These are phyloP conservation scores for Solanum sitiens DNA, from an alignment of 257 asterid species.

Conservation along the genomic window DNA sequence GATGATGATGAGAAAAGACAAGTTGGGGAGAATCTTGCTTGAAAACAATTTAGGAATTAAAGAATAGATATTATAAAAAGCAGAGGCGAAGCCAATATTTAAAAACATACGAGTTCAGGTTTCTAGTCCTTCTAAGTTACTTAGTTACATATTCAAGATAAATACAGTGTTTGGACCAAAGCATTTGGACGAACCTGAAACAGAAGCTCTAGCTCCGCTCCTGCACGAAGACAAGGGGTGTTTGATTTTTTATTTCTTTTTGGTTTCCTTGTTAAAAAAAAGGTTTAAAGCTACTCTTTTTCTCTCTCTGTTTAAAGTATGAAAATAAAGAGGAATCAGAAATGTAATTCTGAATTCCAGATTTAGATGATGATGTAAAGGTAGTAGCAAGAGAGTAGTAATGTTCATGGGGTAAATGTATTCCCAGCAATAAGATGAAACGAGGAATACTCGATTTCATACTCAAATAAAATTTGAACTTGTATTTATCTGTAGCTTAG, in stretches of 20 bases:
- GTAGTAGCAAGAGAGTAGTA: not conserved
- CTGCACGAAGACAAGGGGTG: not conserved
- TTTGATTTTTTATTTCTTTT: not conserved
- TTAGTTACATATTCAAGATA: not conserved
- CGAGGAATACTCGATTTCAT: not conserved
- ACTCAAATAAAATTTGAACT: not conserved
- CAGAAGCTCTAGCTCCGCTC: not conserved
- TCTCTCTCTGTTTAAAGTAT: not conserved
- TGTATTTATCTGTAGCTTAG: not conserved
- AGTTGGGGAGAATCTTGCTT: not conserved
- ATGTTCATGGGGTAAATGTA: not conserved
- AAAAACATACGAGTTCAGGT: not conserved
- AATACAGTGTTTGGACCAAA: not conserved
- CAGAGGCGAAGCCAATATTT: not conserved
- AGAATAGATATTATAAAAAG: not conserved
- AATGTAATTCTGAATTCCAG: not conserved
- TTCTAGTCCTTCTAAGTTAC: not conserved
- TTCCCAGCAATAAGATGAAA: not conserved
- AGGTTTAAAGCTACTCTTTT: not conserved
- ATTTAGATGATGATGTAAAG: not conserved
- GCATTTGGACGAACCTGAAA: not conserved
- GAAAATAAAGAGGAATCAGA: not conserved
- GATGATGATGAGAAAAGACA: not conserved
- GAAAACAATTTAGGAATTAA: not conserved
- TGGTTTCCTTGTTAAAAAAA: not conserved